Percentiles rank a stretch among this genome's conserved stretches.
phyloP scores from a whole-genome alignment of 495 filamentous ascomycete genomes.

The Penicillium manginii region DNA sequence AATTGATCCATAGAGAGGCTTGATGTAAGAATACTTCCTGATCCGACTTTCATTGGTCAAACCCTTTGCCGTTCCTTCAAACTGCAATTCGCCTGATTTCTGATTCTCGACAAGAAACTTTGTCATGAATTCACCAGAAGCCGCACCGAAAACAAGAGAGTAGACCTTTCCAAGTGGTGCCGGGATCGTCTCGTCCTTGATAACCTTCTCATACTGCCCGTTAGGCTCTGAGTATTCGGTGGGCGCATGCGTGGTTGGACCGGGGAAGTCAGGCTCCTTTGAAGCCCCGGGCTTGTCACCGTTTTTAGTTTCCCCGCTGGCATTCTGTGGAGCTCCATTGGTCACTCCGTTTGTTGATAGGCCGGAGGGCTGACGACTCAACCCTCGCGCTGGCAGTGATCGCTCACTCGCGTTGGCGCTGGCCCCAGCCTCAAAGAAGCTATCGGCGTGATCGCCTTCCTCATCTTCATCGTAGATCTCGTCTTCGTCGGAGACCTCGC shows the following conservation, averaged over 20 bases:
- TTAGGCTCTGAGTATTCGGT: slow-evolving; percentile 80
- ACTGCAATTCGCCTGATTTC: slow-evolving; percentile 82
- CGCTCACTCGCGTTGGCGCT: slow-evolving; percentile 65
- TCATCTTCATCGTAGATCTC: slow-evolving; percentile 82
- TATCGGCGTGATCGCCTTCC: slow-evolving; percentile 58
- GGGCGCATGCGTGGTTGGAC: slow-evolving; percentile 78
- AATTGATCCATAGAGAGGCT: slow-evolving; percentile 80
- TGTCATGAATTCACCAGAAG: slow-evolving; percentile 75
- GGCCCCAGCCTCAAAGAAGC: slow-evolving; percentile 60
- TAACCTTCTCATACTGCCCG: slow-evolving; percentile 78
- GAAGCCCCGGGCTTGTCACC: slow-evolving; percentile 59
- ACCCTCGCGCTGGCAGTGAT: slow-evolving; percentile 51
- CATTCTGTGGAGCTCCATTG: slow-evolving; percentile 23
- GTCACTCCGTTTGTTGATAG: slow-evolving; percentile 47
- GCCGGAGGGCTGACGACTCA: slow-evolving; percentile 69
- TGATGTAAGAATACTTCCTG: slow-evolving; percentile 85
- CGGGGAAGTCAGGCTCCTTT: slow-evolving; percentile 77
- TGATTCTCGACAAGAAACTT: slow-evolving; percentile 87
- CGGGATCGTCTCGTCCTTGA: slow-evolving; percentile 83
- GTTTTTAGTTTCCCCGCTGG: slow-evolving; percentile 52
- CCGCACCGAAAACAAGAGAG: slow-evolving; percentile 80
- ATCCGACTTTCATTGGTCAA: slow-evolving; percentile 72
- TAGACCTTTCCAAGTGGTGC: slow-evolving; percentile 94
- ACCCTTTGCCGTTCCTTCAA: slow-evolving; percentile 79
- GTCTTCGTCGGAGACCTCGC: slow-evolving; percentile 63